Conservation (phyloP, 2,329 filamentous ascomycete species). For the Aurifilum marmelostoma region DNA sequence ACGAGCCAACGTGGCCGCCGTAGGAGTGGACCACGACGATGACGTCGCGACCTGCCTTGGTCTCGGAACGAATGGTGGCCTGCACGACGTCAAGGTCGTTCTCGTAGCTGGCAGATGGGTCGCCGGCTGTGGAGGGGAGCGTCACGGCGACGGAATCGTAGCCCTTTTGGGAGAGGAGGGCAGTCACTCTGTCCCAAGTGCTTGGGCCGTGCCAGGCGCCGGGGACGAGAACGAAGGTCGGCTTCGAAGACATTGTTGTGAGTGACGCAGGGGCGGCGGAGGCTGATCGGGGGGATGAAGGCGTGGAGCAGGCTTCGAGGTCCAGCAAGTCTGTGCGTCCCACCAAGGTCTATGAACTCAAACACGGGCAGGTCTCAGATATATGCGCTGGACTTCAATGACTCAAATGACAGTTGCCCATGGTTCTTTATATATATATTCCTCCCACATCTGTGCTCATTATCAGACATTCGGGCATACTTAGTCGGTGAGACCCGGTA, state of each 20-base stretch:
- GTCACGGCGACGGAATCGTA: slow-evolving; percentile 41
- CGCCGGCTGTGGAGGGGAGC: slow-evolving; percentile 43
- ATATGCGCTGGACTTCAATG: background rate
- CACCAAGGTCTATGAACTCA: background rate
- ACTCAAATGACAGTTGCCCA: background rate
- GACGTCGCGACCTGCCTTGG: slow-evolving; percentile 44
- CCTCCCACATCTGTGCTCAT: background rate
- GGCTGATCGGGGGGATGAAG: background rate
- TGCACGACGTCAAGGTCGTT: slow-evolving; percentile 47
- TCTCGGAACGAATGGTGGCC: slow-evolving; percentile 42
- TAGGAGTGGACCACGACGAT: slow-evolving; percentile 54
- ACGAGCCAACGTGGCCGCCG: slow-evolving; percentile 50
- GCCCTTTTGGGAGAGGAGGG: slow-evolving; percentile 38
- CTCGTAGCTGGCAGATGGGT: slow-evolving; percentile 43
- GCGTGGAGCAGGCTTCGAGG: background rate
- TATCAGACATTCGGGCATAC: background rate
- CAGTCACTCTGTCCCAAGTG: slow-evolving; percentile 42
- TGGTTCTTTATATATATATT: background rate
- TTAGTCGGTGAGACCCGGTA: background rate
- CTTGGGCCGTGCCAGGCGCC: slow-evolving; percentile 51
- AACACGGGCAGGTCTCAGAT: background rate
- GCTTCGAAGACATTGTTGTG: slow-evolving; percentile 2
- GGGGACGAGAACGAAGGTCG: slow-evolving; percentile 47
- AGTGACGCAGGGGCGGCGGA: background rate
- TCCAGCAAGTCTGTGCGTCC: background rate